These are phyloP conservation scores for Apiospora hydei DNA, from an alignment of 2,329 filamentous ascomycete species.

Conservation along the genomic window DNA sequence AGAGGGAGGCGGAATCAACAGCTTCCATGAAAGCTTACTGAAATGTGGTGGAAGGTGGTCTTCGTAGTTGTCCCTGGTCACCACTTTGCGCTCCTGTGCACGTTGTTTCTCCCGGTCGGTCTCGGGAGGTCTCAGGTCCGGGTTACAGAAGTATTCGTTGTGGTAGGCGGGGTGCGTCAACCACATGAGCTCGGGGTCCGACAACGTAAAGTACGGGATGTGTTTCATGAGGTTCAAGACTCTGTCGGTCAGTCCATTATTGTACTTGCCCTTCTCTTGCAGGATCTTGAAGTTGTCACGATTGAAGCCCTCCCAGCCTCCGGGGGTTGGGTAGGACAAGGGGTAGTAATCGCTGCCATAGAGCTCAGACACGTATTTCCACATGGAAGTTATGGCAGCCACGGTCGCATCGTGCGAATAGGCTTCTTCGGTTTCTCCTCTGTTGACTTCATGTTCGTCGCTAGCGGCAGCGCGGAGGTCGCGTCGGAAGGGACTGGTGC, in stretches of 20 bases:
- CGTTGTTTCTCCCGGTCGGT: not conserved
- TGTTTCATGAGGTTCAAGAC: not conserved
- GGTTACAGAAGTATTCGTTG: not conserved
- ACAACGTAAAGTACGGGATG: not conserved
- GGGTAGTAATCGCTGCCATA: not conserved
- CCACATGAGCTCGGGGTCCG: not conserved
- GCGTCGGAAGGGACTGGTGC: no score
- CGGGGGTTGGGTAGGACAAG: not conserved
- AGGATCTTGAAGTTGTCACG: not conserved
- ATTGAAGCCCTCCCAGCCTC: not conserved
- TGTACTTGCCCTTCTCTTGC: not conserved
- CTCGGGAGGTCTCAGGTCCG: not conserved
- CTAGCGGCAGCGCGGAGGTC: no score
- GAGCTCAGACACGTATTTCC: not conserved
- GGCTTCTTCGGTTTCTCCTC: not conserved
- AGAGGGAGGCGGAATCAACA: no score
- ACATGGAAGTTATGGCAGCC: not conserved
- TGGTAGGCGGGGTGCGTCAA: not conserved
- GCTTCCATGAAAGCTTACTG: not conserved
- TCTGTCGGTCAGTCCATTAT: not conserved
- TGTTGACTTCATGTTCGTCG: no score
- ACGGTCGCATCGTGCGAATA: not conserved
- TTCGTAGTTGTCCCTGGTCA: no score
- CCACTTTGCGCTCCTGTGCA: not conserved
- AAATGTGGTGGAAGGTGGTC: not conserved